A percentile compares a stretch with the other conserved stretches of the same genome.
Conservation (phyloP, 1,284 basidiomycete species). For the Puccinia coronata region DNA sequence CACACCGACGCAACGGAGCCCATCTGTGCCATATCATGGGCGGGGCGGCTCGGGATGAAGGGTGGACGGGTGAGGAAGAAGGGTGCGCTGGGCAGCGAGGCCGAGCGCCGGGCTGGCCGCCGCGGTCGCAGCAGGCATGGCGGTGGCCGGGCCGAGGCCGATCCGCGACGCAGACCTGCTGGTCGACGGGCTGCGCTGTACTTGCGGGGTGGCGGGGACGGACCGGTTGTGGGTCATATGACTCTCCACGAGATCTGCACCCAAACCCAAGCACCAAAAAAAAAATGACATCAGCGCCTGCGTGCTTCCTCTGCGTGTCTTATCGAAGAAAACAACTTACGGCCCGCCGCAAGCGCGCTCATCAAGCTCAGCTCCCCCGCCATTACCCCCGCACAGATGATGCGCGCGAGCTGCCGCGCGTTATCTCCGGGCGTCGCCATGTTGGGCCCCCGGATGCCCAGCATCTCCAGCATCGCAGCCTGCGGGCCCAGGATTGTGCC, state of each 20-base stretch:
- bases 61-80: no score
- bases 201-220: conserved; percentile 23
- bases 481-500: conserved; percentile 76
- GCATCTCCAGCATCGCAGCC: conserved; percentile 84
- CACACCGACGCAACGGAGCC: no score
- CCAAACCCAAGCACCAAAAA: background rate
- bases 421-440: conserved; percentile 79
- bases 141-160: no score
- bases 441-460: conserved; percentile 84
- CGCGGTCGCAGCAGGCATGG: no score
- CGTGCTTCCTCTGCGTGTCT: no score
- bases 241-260: conserved; percentile 49
- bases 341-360: conserved; percentile 85
- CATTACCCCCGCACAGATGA: conserved; percentile 88
- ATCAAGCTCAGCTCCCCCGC: conserved; percentile 88
- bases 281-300: no score
- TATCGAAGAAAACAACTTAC: conserved; percentile 11
- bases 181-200: conserved; percentile 6
- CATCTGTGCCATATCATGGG: no score
- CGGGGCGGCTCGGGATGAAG: no score
- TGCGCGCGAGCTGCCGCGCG: conserved; percentile 78
- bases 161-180: conserved; percentile 6
- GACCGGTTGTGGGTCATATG: conserved; percentile 50
- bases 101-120: no score
- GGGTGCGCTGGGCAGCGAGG: no score